phyloP scores from a whole-genome alignment of 176 grass and related monocot genomes.

The Pontederia crassipes region DNA sequence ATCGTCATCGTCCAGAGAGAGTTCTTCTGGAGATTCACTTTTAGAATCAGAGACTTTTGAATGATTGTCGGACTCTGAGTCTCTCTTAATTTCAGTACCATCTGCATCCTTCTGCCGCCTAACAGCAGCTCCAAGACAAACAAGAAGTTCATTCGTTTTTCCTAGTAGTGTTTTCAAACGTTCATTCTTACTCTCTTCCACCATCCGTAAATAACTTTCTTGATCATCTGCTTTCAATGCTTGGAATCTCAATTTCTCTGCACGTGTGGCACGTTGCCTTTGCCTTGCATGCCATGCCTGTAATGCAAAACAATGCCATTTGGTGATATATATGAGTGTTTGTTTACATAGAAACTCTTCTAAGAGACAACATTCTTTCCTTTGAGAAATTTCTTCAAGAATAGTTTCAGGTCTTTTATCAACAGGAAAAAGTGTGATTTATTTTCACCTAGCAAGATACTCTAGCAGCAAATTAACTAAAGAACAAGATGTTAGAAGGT shows the following conservation, averaged over 20 bases:
- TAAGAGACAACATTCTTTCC: too few relatives aligned
- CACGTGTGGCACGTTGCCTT: slow-evolving; percentile 69
- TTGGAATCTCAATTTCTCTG: slow-evolving; percentile 78
- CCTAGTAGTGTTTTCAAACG: slow-evolving; percentile 90
- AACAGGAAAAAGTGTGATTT: too few relatives aligned
- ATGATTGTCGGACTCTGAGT: slow-evolving; percentile 51
- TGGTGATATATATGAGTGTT: too few relatives aligned
- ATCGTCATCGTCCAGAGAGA: slow-evolving; percentile 43
- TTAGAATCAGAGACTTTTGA: slow-evolving; percentile 31
- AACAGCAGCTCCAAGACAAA: slow-evolving; percentile 88
- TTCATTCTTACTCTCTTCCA: slow-evolving; percentile 99
- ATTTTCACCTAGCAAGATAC: slow-evolving; percentile 2
- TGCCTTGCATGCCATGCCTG: slow-evolving; percentile 94
- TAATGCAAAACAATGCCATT: neutral
- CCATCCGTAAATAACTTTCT: slow-evolving; percentile 96
- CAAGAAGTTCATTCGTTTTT: slow-evolving; percentile 97
- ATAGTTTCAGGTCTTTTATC: too few relatives aligned
- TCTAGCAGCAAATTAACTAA: slow-evolving; percentile 6
- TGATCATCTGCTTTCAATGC: slow-evolving; percentile 88
- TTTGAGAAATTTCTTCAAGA: too few relatives aligned
- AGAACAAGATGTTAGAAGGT: slow-evolving; percentile 13
- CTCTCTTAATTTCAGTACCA: slow-evolving; percentile 42
- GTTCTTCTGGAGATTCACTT: slow-evolving; percentile 37
- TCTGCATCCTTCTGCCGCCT: slow-evolving; percentile 92
- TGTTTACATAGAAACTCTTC: too few relatives aligned